These are phyloP conservation scores for Zizania latifolia DNA, from an alignment of 176 grass and related monocot genomes.

Conservation along the genomic window DNA sequence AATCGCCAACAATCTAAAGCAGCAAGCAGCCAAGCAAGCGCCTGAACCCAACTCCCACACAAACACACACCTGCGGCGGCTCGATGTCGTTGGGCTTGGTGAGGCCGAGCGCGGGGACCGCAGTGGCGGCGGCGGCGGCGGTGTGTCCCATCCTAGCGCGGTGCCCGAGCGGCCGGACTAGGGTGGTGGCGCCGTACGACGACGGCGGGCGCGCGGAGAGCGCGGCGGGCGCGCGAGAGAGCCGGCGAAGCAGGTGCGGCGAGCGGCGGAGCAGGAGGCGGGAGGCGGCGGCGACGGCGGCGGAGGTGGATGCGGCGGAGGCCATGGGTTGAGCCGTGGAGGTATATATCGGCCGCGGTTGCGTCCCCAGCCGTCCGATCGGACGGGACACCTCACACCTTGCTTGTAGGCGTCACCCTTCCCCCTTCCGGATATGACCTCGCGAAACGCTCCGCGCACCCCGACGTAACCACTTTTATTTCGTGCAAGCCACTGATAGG, in stretches of 20 bases:
- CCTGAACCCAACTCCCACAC: not conserved
- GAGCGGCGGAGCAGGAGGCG: conserved; percentile 21
- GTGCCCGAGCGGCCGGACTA: conserved; percentile 24
- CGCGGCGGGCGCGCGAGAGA: not conserved
- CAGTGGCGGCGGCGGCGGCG: conserved; percentile 23
- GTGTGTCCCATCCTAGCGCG: conserved; percentile 68
- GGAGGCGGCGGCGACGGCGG: conserved; percentile 37
- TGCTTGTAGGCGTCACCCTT: conserved; percentile 35
- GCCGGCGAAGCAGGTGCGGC: conserved; percentile 20
- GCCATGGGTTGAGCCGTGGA: conserved; percentile 20
- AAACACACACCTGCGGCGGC: conserved; percentile 55
- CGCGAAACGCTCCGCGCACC: not conserved
- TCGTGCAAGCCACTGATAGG: fast-evolving
- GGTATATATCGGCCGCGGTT: conserved; percentile 46
- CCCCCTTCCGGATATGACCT: conserved; percentile 4
- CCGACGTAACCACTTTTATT: fast-evolving
- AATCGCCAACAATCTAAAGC: not conserved
- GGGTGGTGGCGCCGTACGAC: not conserved
- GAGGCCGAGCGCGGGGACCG: conserved; percentile 56
- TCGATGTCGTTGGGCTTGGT: conserved; percentile 70
- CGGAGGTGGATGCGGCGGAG: conserved; percentile 39
- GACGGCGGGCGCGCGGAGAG: conserved; percentile 13
- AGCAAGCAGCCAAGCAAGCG: not conserved
- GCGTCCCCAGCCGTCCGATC: conserved; percentile 42
- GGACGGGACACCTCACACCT: not conserved